Evolutionary conservation across 116 monocot genomes (phyloP).

Genomic region (Zostera marina): DNA sequence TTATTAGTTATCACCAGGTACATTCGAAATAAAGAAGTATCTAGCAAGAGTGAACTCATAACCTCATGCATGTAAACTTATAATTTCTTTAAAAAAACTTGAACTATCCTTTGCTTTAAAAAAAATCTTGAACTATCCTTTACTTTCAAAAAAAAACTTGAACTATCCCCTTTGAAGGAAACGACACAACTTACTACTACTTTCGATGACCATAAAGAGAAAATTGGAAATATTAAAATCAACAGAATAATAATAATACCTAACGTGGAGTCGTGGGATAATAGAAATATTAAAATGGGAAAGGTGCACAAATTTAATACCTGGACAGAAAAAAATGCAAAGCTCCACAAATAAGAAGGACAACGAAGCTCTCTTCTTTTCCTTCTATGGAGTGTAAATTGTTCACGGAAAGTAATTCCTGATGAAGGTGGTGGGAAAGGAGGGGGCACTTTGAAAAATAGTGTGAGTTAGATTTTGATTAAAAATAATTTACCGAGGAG

Average conservation of each 20-base stretch:
- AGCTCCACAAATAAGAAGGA: slow-evolving; percentile 86
- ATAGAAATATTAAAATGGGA: background rate
- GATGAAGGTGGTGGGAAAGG: slow-evolving; percentile 80
- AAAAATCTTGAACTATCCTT: no score
- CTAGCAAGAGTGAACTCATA: no score
- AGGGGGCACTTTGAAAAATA: slow-evolving; percentile 81
- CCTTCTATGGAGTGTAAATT: slow-evolving; percentile 51
- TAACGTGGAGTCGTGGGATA: no score
- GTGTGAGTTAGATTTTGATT: slow-evolving; percentile 13
- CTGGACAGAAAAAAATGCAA: slow-evolving; percentile 65
- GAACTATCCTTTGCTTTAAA: no score
- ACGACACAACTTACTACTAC: background rate
- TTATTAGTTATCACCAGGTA: no score
- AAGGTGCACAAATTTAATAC: slow-evolving; percentile 19
- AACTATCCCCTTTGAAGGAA: background rate
- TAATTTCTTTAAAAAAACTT: no score
- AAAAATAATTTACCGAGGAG: background rate
- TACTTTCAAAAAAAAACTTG: no score
- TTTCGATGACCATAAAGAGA: background rate
- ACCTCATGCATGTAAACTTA: no score
- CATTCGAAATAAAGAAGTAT: no score
- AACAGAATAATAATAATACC: background rate
- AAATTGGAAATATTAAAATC: background rate
- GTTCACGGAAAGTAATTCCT: slow-evolving; percentile 60
- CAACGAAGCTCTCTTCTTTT: slow-evolving; percentile 74